Conservation (phyloP, 2,329 filamentous ascomycete species). For the Sporothrix brasiliensis region DNA sequence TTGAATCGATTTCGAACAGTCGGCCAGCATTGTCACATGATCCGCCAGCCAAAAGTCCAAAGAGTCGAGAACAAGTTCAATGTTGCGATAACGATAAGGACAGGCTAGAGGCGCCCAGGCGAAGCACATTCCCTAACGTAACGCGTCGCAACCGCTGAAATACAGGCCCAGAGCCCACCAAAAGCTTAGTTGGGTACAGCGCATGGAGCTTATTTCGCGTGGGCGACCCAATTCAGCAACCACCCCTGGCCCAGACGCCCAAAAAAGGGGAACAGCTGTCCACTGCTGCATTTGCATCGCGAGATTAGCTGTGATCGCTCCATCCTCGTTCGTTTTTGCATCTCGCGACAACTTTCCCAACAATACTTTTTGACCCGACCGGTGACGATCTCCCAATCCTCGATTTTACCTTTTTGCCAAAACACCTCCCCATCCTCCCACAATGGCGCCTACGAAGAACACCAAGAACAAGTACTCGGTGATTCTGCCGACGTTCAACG, state of each 20-base stretch:
- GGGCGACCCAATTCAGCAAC: neutral
- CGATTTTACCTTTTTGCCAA: neutral
- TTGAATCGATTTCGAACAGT: neutral
- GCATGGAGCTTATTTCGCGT: neutral
- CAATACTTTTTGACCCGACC: neutral
- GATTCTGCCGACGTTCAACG: conserved; percentile 97
- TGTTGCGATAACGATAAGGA: conserved; percentile 17
- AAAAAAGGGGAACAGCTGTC: conserved; percentile 33
- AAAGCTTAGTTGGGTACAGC: neutral
- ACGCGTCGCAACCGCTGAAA: neutral
- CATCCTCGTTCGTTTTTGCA: neutral
- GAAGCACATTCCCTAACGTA: neutral
- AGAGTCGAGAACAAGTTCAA: neutral
- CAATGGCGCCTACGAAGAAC: conserved; percentile 51
- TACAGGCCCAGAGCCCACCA: neutral
- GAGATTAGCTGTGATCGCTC: neutral
- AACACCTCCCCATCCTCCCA: conserved; percentile 16
- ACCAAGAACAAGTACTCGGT: conserved; percentile 85
- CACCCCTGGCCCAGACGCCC: conserved; percentile 11
- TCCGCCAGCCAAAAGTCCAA: neutral
- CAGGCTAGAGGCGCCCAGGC: neutral
- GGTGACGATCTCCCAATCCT: neutral
- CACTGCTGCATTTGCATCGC: conserved; percentile 15
- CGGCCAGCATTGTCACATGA: neutral
- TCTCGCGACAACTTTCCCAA: neutral